These are phyloP conservation scores for Gossypium herbaceum DNA, from an alignment of 345 rosid genomes.

Conservation along the genomic window DNA sequence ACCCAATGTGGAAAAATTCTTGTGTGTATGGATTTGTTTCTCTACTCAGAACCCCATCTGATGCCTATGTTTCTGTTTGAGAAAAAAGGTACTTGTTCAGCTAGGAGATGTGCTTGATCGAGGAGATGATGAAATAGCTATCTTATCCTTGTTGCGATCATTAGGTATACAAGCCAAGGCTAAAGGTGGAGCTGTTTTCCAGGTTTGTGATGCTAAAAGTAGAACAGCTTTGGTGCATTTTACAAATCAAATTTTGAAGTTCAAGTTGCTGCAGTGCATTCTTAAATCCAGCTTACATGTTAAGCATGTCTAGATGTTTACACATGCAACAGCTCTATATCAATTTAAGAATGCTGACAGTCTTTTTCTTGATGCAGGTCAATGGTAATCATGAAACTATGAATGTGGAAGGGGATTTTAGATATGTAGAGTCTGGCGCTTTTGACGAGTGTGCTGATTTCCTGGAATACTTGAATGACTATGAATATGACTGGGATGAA, in stretches of 20 bases:
- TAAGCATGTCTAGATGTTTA: neutral
- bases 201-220: conserved; percentile 44
- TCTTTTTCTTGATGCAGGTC: conserved; percentile 34
- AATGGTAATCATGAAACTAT: conserved; percentile 95
- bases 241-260: neutral
- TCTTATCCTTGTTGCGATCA: conserved; percentile 67
- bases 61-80: conserved; percentile 10
- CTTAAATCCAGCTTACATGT: neutral
- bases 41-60: neutral
- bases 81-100: conserved; percentile 64
- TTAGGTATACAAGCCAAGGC: conserved; percentile 74
- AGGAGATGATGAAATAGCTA: conserved; percentile 83
- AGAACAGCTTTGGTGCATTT: neutral
- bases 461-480: conserved; percentile 57
- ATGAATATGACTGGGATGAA: conserved; percentile 56
- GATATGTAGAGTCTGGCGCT: conserved; percentile 71
- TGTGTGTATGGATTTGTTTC: neutral
- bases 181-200: conserved; percentile 87
- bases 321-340: neutral
- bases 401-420: conserved; percentile 89
- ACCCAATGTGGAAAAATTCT: neutral
- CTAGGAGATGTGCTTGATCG: conserved; percentile 93
- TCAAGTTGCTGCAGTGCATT: conserved; percentile 5
- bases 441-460: conserved; percentile 77
- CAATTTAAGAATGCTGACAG: conserved; percentile 7